Conservation (phyloP, 345 rosid species). For the Moricandia arvensis region DNA sequence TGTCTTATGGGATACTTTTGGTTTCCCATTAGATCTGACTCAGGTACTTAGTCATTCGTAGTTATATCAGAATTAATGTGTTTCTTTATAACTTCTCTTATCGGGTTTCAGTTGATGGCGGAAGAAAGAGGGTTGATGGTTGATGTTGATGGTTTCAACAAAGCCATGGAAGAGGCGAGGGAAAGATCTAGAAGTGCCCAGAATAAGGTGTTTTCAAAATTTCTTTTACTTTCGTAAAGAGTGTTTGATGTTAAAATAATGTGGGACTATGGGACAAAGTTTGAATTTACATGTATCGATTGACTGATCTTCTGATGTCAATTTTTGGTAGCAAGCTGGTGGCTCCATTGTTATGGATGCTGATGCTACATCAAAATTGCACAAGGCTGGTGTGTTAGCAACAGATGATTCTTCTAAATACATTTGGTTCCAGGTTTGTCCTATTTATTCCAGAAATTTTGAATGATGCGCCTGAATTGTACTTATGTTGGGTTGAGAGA, state of each 20-base stretch:
- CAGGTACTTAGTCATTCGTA: conserved; percentile 53
- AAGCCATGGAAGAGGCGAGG: conserved; percentile 86
- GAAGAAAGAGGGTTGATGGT: conserved; percentile 85
- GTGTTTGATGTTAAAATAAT: neutral
- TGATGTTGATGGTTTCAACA: conserved; percentile 78
- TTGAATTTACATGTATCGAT: neutral
- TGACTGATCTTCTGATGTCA: conserved; percentile 11
- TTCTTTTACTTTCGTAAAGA: neutral
- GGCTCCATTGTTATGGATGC: conserved; percentile 88
- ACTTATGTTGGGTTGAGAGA: neutral
- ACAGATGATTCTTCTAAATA: conserved; percentile 82
- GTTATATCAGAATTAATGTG: conserved; percentile 9
- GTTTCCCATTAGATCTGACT: conserved; percentile 93
- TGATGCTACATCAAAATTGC: conserved; percentile 83
- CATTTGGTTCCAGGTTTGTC: conserved; percentile 52
- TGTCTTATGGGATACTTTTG: conserved; percentile 94
- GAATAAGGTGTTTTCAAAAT: conserved; percentile 54
- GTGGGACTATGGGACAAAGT: neutral
- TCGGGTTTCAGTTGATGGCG: conserved; percentile 72
- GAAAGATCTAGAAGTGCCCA: conserved; percentile 93
- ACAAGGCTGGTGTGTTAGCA: conserved; percentile 60
- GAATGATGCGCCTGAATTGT: neutral
- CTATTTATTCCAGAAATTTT: neutral
- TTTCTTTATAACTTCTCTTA: conserved; percentile 16
- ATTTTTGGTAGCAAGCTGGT: conserved; percentile 71